Evolutionary conservation across 164 flowering plant genomes (phyloP), one percentile per base, ranked within the genome.

Genomic region (Dillenia suffruticosa): DNA sequence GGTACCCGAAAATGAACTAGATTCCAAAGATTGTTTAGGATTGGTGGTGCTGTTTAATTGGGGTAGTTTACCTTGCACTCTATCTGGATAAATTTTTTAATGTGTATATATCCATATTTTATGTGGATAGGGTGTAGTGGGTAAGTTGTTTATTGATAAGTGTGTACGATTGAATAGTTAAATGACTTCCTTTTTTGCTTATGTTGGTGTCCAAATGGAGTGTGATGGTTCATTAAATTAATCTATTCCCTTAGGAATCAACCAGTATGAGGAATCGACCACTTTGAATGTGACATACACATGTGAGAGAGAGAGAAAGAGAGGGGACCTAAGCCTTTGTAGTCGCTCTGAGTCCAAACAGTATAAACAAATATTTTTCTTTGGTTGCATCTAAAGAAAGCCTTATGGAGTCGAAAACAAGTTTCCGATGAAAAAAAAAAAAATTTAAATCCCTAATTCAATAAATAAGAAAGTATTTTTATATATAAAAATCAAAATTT

Each of bases 151-250:
- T 57, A 58, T 57, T 4, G 54, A 57, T 50, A 57, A 57, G 61
- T 50, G 32, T 66, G 40, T 10, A 60, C 60, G 59, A 66, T 66
- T 66, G 59, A 59, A 54, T 66, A 54, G 51, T 66, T 58, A 45
- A 51, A 15, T 49, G 45, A n/a, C 10, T 50, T 58, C 10, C 0
- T n/a, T 46, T 57, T 4, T 44, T n/a, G 40, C 40, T 32, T 32
- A 32, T 32, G 7, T 45, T 63, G 49, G 63, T 58, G 58, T 51
- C 48, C 24, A 24, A 49, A 51, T 58, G 68, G 61, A 44, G 16
- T 45, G 40, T 44, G 46, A 17, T 51, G 13, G 6, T 13, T 66
- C 54, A 2, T 58, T 46, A 10, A 32, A n/a, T 26, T 14, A 64
- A 54, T 58, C 6, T 32, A 66, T 66, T 66, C 59, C 60, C 59